Evolutionary conservation across 257 asterid species (phyloP), one percentile per base, ranked within the genome.

Genomic region (Echium plantagineum): DNA sequence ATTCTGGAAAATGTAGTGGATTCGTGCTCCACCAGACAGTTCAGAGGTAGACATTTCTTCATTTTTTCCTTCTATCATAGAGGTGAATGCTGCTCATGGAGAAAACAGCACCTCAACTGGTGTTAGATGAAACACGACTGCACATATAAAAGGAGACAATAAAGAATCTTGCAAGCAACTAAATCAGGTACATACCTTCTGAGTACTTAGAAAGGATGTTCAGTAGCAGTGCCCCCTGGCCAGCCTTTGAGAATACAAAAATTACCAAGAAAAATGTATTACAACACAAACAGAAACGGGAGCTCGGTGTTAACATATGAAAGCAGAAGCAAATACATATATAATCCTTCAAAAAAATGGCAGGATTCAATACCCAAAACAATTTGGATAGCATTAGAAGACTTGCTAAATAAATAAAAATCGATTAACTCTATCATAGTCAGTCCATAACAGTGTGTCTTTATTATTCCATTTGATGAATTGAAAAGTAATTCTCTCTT

Each of bases 1-100:
- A 63, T 76, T 76, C 77, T 88, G 96, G 72, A 91, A 91, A 66
- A 91, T 91, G 79, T 85, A 85, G 84, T 88, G 98, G 67, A 91
- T 84, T 77, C 98, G 82, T 63, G 98, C 95, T 65, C 98, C 98
- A 63, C 98, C 98, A 73, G 94, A 88, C 63, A 91, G 77, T 83
- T 91, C 96, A 55, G 83, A 69, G 24, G 98, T 88, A 67, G 89
- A 84, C 95, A 88, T 84, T 66, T 82, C 98, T 77, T 84, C 96
- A 78, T 78, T 75, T 69, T 81, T 91, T 10, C 98, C 98, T 64
- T 91, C 98, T 60, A 91, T 81, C 96, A 88, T 76, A n/a, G 96
- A 81, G 66, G 87, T 77, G 81, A 85, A 80, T 63, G 94, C 98
- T 91, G 93, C 74, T 79, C 66, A 66, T 62, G 31, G 59, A 49